Evolutionary conservation across 768 basidiomycete genomes (phyloP).

Genomic region (Chalciporus chontae): DNA sequence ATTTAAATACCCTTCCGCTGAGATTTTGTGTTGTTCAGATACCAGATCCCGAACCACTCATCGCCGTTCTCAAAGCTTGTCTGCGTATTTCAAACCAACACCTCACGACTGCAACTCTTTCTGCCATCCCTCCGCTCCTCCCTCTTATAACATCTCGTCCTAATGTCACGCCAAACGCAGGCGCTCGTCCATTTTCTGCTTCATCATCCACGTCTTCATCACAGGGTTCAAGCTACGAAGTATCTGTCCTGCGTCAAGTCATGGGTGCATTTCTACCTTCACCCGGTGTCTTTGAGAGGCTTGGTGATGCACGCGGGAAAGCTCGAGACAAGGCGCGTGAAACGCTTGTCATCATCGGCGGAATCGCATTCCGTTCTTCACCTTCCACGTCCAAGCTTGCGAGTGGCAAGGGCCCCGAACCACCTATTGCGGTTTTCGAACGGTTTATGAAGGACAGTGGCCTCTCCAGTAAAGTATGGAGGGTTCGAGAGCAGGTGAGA

Average conservation of each 20-base stretch:
- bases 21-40: conserved; percentile 44
- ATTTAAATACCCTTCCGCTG: conserved; percentile 10
- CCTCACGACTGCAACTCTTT: conserved; percentile 71
- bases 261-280: conserved; percentile 67
- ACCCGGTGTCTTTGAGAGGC: conserved; percentile 76
- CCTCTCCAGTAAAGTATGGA: conserved; percentile 78
- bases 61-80: conserved; percentile 67
- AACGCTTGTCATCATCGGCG: conserved; percentile 69
- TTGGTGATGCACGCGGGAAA: conserved; percentile 74
- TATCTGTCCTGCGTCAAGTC: conserved; percentile 60
- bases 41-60: conserved; percentile 65
- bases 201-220: conserved; percentile 52
- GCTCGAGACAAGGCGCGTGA: conserved; percentile 73
- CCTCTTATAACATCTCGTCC: conserved; percentile 53
- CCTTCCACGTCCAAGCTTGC: conserved; percentile 42
- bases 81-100: conserved; percentile 82
- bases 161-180: conserved; percentile 24
- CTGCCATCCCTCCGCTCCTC: conserved; percentile 62
- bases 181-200: conserved; percentile 41
- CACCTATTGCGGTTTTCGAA: conserved; percentile 68
- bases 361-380: conserved; percentile 62
- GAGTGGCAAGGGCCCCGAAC: conserved; percentile 62
- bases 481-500: conserved; percentile 81
- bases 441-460: conserved; percentile 68
- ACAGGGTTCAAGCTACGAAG: conserved; percentile 44